phyloP scores from a whole-genome alignment of 352 stramenopile species.

The Nothophytophthora sp. region DNA sequence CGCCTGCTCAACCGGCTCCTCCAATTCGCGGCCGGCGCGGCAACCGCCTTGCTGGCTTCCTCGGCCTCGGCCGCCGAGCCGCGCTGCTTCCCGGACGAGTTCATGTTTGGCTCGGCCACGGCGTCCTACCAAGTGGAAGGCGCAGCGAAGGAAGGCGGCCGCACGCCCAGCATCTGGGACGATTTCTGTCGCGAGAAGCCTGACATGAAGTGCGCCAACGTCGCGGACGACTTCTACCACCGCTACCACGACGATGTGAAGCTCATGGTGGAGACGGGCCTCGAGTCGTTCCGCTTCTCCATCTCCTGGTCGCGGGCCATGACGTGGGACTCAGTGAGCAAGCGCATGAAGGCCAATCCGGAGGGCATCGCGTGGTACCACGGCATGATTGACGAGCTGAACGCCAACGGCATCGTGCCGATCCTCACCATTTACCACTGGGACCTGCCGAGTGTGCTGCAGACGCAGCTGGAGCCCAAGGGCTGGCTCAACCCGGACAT shows the following conservation, averaged over 20 bases:
- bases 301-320: slow-evolving; percentile 92
- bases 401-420: slow-evolving; percentile 77
- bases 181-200: slow-evolving; percentile 69
- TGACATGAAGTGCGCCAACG: slow-evolving; percentile 78
- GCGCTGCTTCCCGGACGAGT: slow-evolving; percentile 51
- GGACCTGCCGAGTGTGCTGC: slow-evolving; percentile 90
- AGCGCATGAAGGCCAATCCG: slow-evolving; percentile 66
- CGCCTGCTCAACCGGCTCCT: background rate
- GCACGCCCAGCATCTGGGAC: slow-evolving; percentile 92
- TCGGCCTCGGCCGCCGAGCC: slow-evolving; percentile 3
- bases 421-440: slow-evolving; percentile 94
- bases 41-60: slow-evolving; percentile 4
- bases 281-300: slow-evolving; percentile 93
- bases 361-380: slow-evolving; percentile 92
- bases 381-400: slow-evolving; percentile 82
- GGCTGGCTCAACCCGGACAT: slow-evolving; percentile 49
- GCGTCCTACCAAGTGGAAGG: slow-evolving; percentile 94
- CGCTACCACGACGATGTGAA: slow-evolving; percentile 89
- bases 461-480: slow-evolving; percentile 62
- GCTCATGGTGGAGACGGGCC: slow-evolving; percentile 89
- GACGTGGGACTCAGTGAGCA: slow-evolving; percentile 57
- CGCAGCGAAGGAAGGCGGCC: slow-evolving; percentile 64
- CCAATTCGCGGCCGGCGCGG: slow-evolving; percentile 9
- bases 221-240: slow-evolving; percentile 94
- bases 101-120: slow-evolving; percentile 85